These are phyloP conservation scores for Russula compacta DNA, from an alignment of 768 basidiomycete genomes.

Conservation along the genomic window DNA sequence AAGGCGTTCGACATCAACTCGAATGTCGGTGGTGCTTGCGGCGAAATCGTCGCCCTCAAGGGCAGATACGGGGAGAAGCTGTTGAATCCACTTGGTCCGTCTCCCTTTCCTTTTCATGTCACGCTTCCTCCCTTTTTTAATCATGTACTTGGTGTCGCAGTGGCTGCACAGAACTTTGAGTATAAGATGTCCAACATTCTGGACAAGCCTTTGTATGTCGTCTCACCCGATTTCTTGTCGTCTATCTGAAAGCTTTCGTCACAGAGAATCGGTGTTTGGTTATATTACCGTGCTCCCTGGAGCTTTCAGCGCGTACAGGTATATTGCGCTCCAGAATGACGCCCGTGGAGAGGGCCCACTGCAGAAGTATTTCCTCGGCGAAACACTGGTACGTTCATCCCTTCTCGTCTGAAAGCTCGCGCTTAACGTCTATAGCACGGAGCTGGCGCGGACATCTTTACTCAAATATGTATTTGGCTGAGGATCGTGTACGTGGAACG, in stretches of 20 bases:
- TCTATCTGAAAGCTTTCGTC: neutral
- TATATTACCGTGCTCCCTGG: slow-evolving; percentile 93
- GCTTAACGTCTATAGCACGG: slow-evolving; percentile 44
- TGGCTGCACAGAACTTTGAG: slow-evolving; percentile 90
- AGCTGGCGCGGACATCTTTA: slow-evolving; percentile 83
- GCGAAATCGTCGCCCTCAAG: slow-evolving; percentile 91
- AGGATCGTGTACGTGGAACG: slow-evolving; percentile 54
- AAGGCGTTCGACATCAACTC: slow-evolving; percentile 91
- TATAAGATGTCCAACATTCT: slow-evolving; percentile 93
- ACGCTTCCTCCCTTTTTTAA: neutral
- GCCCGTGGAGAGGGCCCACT: slow-evolving; percentile 73
- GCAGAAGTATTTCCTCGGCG: slow-evolving; percentile 95
- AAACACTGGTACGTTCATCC: slow-evolving; percentile 60
- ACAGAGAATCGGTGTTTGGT: slow-evolving; percentile 74
- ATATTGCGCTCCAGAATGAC: slow-evolving; percentile 89
- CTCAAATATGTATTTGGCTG: slow-evolving; percentile 93
- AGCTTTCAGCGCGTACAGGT: slow-evolving; percentile 86
- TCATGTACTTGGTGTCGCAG: slow-evolving; percentile 24
- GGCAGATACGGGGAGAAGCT: slow-evolving; percentile 74
- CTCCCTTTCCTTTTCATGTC: neutral
- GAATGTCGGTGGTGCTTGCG: slow-evolving; percentile 87
- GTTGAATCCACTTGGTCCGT: slow-evolving; percentile 58
- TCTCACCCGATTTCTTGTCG: neutral
- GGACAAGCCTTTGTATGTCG: slow-evolving; percentile 67
- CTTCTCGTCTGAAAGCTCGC: neutral